A percentile compares a stretch with the other conserved stretches of the same genome.
Evolutionary conservation across 108 stramenopile genomes (phyloP).

Genomic region (Fragilaria radians): DNA sequence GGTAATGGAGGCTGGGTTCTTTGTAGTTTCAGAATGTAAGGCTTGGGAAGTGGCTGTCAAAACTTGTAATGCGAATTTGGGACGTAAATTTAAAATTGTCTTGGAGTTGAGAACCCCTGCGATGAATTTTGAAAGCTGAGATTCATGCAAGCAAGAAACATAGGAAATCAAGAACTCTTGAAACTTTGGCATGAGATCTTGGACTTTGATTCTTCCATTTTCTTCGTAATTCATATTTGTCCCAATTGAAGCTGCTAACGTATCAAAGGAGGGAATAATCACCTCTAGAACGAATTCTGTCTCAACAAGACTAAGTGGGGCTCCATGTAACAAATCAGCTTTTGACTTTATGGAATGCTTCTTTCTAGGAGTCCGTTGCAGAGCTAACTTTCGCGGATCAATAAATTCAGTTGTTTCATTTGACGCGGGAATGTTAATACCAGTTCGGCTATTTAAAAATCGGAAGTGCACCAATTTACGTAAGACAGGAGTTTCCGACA

Average conservation of each 20-base stretch:
- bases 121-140: slow-evolving; percentile 15
- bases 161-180: slow-evolving; percentile 33
- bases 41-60: slow-evolving; percentile 2
- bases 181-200: slow-evolving; percentile 23
- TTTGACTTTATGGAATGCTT: slow-evolving; percentile 12
- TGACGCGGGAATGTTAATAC: slow-evolving; percentile 17
- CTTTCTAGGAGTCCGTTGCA: slow-evolving; percentile 1
- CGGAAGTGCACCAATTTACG: slow-evolving; percentile 72
- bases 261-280: slow-evolving; percentile 64
- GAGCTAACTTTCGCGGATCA: background rate
- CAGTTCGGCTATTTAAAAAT: slow-evolving; percentile 47
- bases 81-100: slow-evolving; percentile 6
- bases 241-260: slow-evolving; percentile 60
- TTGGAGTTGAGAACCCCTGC: slow-evolving; percentile 14
- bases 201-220: slow-evolving; percentile 22
- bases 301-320: slow-evolving; percentile 34
- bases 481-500: slow-evolving; percentile 55
- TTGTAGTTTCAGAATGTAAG: background rate
- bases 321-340: slow-evolving; percentile 6
- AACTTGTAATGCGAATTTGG: slow-evolving; percentile 19
- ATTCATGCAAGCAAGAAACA: background rate
- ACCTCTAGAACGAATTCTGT: slow-evolving; percentile 44
- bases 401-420: background rate
- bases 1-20: slow-evolving; percentile 8
- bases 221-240: slow-evolving; percentile 51